phyloP scores from a whole-genome alignment of 352 stramenopile species.

The Thraustochytrium sp. region DNA sequence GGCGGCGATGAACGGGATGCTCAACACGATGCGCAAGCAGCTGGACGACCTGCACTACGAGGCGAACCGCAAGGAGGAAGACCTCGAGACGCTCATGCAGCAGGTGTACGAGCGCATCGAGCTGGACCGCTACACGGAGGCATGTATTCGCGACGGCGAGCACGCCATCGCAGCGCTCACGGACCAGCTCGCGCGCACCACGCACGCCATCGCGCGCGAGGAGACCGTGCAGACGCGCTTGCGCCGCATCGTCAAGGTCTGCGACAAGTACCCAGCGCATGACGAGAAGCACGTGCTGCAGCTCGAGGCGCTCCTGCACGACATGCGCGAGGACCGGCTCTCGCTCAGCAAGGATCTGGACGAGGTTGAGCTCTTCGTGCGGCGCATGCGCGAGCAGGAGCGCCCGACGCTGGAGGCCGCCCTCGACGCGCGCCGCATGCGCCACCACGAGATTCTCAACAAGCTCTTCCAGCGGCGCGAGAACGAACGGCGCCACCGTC shows the following conservation, averaged over 20 bases:
- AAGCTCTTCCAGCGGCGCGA: conserved; percentile 11
- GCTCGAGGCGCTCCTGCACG: neutral
- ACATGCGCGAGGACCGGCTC: conserved; percentile 17
- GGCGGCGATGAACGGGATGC: conserved; percentile 29
- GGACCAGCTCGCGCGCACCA: neutral
- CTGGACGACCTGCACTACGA: conserved; percentile 17
- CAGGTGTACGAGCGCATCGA: conserved; percentile 31
- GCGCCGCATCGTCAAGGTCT: neutral
- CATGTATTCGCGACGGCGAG: neutral
- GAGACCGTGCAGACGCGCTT: neutral
- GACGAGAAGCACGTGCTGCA: conserved; percentile 33
- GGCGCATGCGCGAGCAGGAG: neutral
- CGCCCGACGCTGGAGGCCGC: neutral
- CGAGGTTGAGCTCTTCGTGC: neutral
- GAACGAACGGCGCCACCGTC: neutral
- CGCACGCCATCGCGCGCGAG: neutral
- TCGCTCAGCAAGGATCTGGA: conserved; percentile 29
- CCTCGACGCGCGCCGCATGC: neutral
- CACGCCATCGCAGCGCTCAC: neutral
- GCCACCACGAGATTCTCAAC: neutral
- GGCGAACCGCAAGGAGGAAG: conserved; percentile 3
- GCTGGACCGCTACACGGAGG: neutral
- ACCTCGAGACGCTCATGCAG: conserved; percentile 36
- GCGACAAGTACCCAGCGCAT: conserved; percentile 12
- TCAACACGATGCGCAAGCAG: neutral